Evolutionary conservation across 2,329 filamentous ascomycete species (phyloP), one percentile per base, ranked within the genome.

Genomic region (Daldinia eschscholtzii): DNA sequence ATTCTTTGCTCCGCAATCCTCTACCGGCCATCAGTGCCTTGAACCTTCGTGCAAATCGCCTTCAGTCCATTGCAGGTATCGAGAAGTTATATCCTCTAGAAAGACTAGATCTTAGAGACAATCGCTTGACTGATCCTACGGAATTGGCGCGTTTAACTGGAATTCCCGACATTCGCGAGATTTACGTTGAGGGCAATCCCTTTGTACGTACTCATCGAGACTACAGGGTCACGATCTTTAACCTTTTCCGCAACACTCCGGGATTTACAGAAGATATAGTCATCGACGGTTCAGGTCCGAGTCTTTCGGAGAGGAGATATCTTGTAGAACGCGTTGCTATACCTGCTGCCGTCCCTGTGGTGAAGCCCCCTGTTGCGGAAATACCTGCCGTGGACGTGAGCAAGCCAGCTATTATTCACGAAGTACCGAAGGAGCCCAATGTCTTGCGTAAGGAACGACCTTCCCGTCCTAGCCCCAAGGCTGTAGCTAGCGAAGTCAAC

Each of bases 201-300:
- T 98, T 98, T 76, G 92, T 92, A 48, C 93, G 92, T 74, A 94
- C 93, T 0, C 93, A 98, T 78, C 87, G 91, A 66, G 90, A 92
- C 74, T 97, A 97, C 78, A 90, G 96, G 56, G 86, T 97, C 71
- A 92, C 90, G 20, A 97, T 98, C 70, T 98, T 99, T 88, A 99
- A 98, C 76, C 85, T 98, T 2, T 99, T 99, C 85, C 89, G 96
- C 70, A 91, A 89, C 66, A 94, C 93, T 0, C 93, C 95, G 10
- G 96, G 96, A 4, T 97, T 96, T 76, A 92, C 91, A 0, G 93
- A 97, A 72, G 96, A 99, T 77, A 90, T 98, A 67, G 85, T 93
- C 52, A 95, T 99, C 74, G 96, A 99, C 78, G 91, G 92, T 1
- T 88, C 89, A 37, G 91, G 91, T 0, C 95, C 96, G 0, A 91